phyloP scores from a whole-genome alignment of 192 early-diverging fungal genomes.

The Rhizophagus clarus region DNA sequence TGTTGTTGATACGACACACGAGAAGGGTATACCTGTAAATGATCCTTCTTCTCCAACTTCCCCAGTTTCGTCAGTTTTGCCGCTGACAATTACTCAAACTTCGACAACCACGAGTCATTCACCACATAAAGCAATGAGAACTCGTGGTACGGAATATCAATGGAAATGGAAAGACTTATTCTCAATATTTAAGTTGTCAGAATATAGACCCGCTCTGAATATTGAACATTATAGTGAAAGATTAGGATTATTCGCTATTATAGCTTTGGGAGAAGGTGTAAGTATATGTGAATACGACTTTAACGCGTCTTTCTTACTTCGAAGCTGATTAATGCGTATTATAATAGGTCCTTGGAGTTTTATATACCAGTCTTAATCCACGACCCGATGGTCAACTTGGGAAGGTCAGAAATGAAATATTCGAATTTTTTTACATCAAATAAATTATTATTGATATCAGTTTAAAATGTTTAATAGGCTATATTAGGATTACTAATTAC shows the following conservation, averaged over 20 bases:
- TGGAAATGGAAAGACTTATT: conserved; percentile 31
- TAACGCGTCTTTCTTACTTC: background rate
- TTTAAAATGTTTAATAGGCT: conserved; percentile 16
- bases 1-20: background rate
- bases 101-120: background rate
- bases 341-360: conserved; percentile 28
- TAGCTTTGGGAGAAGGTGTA: conserved; percentile 41
- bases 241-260: conserved; percentile 41
- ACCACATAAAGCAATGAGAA: conserved; percentile 26
- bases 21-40: background rate
- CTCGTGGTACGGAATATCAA: conserved; percentile 25
- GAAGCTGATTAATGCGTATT: no score
- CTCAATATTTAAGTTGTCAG: background rate
- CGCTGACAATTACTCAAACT: background rate
- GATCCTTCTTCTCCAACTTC: background rate
- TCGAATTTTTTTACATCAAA: no score
- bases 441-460: background rate
- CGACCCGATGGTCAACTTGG: conserved; percentile 29
- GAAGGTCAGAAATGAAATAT: conserved; percentile 16
- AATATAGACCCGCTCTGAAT: conserved; percentile 40
- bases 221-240: conserved; percentile 46
- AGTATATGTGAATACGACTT: background rate
- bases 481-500: conserved; percentile 38
- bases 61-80: no score
- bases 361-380: conserved; percentile 32